These are phyloP conservation scores for Scutellaria galericulata DNA, from an alignment of 257 asterid species.

Conservation along the genomic window DNA sequence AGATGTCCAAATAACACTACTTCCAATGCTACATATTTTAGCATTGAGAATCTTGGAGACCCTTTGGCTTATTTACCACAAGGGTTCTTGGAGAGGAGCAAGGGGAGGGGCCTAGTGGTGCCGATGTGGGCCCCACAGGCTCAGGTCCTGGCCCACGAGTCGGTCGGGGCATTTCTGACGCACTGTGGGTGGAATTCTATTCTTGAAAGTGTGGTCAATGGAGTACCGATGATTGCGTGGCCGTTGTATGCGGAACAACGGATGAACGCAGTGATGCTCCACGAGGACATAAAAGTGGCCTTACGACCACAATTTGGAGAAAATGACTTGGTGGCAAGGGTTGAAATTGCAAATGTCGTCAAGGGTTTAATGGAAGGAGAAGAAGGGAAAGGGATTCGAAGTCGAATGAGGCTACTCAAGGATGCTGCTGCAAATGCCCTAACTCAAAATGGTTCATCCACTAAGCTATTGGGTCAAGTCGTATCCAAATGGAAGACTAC, in stretches of 20 bases:
- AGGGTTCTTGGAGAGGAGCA: constrained; percentile 53
- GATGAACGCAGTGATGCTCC: constrained; percentile 66
- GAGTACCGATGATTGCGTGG: constrained; percentile 81
- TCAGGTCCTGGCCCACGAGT: constrained; percentile 47
- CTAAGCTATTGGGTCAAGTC: constrained; percentile 35
- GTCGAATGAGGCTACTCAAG: constrained; percentile 59
- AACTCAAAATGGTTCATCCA: constrained; percentile 42
- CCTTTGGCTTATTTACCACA: constrained; percentile 57
- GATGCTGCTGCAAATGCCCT: constrained; percentile 51
- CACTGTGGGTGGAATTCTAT: constrained; percentile 84
- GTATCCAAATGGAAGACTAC: constrained; percentile 40
- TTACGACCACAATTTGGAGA: constrained; percentile 45
- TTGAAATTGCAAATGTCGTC: constrained; percentile 48
- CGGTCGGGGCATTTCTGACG: constrained; percentile 49
- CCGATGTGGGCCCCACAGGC: constrained; percentile 66
- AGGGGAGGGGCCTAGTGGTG: constrained; percentile 48
- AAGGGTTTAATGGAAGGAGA: constrained; percentile 72
- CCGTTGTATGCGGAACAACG: constrained; percentile 81
- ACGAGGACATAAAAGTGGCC: constrained; percentile 56
- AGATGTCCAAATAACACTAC: constrained; percentile 44
- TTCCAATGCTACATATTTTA: constrained; percentile 44
- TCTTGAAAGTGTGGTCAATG: constrained; percentile 58
- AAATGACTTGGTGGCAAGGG: constrained; percentile 50
- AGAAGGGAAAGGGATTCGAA: constrained; percentile 60
- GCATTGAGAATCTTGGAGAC: constrained; percentile 31